phyloP scores from a whole-genome alignment of 108 stramenopile genomes.

The Chaetoceros muelleri region DNA sequence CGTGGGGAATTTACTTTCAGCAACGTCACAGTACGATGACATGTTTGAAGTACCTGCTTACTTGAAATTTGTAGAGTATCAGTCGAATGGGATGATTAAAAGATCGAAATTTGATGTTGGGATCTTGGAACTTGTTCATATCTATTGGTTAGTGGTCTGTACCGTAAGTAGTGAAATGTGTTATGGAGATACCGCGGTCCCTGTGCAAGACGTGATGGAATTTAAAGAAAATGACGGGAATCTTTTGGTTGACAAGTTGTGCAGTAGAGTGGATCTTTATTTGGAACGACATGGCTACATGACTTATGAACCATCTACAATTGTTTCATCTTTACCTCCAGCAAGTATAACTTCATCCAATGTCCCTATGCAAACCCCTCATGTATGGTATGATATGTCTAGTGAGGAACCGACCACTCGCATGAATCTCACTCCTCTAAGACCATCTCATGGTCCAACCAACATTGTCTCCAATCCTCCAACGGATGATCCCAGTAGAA shows the following conservation, averaged over 20 bases:
- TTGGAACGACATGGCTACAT: no score
- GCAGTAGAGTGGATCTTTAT: not conserved
- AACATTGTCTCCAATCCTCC: no score
- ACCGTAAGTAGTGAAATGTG: not conserved
- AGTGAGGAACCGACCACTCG: no score
- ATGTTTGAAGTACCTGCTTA: not conserved
- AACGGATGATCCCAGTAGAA: no score
- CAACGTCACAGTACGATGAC: not conserved
- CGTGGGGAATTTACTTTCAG: not conserved
- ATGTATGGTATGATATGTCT: no score
- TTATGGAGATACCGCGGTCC: not conserved
- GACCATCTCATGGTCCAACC: no score
- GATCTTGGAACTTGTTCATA: not conserved
- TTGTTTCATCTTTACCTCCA: no score
- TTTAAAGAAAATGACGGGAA: not conserved
- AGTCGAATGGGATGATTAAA: not conserved
- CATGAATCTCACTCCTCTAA: no score
- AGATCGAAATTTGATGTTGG: not conserved
- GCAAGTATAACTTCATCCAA: no score
- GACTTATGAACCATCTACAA: no score
- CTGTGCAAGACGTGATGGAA: not conserved
- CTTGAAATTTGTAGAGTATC: not conserved
- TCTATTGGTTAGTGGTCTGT: not conserved
- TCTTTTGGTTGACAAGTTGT: not conserved
- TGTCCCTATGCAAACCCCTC: no score